Evolutionary conservation across 768 basidiomycete species (phyloP), one percentile per base, ranked within the genome.

Genomic region (Pluteus cervinus): DNA sequence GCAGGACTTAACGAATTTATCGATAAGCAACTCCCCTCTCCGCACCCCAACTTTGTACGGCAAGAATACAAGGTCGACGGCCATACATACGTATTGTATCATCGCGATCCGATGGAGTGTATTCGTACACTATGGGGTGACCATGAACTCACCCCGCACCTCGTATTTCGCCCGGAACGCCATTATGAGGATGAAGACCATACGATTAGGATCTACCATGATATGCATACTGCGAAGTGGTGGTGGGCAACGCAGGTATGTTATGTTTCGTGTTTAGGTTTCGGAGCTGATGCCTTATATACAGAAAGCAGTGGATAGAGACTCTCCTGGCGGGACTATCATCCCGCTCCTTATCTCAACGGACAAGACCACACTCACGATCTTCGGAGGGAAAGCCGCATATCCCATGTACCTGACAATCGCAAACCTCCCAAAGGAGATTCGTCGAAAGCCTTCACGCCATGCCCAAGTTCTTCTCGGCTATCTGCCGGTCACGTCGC

Each of bases 321-420:
- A 33, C 6, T 41, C 36, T 15, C 44, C 52, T 0, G 56, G 55
- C 4, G 57, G 58, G 0, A 52, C 60, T 5, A 42, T 65, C 3
- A 49, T 58, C 1, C 63, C 66, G 0, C 33, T 73, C 5, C 66
- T 70, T 10, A 39, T 71, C 3, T 50, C 65, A 0, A 58, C 66
- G 0, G 68, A 72, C 45, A 69, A 69, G 37, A 71, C 66, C 0
- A 45, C 56, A 23, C 45, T 69, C 0, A 62, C 64, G 0, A 33
- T 49, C 3, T 66, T 70, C 37, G 44, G 58, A 3, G 56, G 62
- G 41, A 65, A 69, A 42, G 35, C 44, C n/a, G 61, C 64, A 1
- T 69, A 62, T 44, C 68, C 69, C 0, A 55, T 72, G 0, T 72
- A 72, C 44, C 35, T 71, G 7, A 63, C 66, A 0, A 58, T 70